Evolutionary conservation across 2,329 filamentous ascomycete species (phyloP).

Genomic region (Mariannaea elegans): DNA sequence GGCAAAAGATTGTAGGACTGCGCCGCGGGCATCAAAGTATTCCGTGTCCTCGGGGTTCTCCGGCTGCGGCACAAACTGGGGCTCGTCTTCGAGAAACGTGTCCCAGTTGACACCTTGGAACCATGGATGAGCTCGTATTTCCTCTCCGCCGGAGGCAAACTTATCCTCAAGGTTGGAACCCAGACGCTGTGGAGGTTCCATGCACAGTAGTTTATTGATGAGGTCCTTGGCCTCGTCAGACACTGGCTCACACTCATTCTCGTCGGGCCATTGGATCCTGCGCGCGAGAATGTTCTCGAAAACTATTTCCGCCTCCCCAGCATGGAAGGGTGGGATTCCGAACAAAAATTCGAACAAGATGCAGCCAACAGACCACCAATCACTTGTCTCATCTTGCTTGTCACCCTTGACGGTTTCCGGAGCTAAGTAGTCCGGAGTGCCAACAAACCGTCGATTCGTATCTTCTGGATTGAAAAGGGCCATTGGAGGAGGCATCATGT

Average conservation of each 20-base stretch:
- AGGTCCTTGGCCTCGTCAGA: slow-evolving; percentile 92
- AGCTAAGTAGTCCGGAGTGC: slow-evolving; percentile 95
- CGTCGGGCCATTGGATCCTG: slow-evolving; percentile 91
- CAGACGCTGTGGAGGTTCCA: slow-evolving; percentile 82
- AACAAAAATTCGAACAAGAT: slow-evolving; percentile 97
- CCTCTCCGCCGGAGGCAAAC: slow-evolving; percentile 83
- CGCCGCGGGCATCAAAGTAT: slow-evolving; percentile 93
- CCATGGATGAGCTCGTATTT: slow-evolving; percentile 91
- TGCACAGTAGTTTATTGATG: slow-evolving; percentile 90
- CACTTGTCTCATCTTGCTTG: slow-evolving; percentile 96
- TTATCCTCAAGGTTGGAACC: slow-evolving; percentile 88
- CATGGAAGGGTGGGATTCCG: slow-evolving; percentile 93
- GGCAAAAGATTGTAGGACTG: slow-evolving; percentile 89
- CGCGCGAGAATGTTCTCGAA: slow-evolving; percentile 96
- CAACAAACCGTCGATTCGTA: slow-evolving; percentile 90
- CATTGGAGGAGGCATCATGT: slow-evolving; percentile 90
- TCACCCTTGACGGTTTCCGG: slow-evolving; percentile 96
- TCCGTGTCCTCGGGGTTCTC: slow-evolving; percentile 98
- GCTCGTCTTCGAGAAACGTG: slow-evolving; percentile 90
- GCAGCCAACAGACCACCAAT: slow-evolving; percentile 99
- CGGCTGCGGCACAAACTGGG: slow-evolving; percentile 90
- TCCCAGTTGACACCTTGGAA: slow-evolving; percentile 91
- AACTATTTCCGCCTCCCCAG: slow-evolving; percentile 86
- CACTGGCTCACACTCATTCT: slow-evolving; percentile 75
- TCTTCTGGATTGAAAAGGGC: slow-evolving; percentile 96